These are phyloP conservation scores for Ustilago loliicola DNA, from an alignment of 1,284 basidiomycete species.

Conservation along the genomic window DNA sequence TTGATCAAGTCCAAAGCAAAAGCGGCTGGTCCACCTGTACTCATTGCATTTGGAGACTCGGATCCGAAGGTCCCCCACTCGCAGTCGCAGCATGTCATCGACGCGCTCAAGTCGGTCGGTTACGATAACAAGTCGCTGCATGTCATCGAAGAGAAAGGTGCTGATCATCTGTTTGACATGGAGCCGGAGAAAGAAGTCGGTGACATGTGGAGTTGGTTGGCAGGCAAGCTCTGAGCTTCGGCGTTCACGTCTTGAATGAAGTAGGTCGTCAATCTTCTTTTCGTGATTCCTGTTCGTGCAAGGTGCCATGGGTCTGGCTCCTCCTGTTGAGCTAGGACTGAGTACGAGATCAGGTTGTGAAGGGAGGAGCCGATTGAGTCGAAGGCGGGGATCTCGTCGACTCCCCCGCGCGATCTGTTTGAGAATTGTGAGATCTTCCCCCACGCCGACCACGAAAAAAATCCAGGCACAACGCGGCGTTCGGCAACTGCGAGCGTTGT, in stretches of 20 bases:
- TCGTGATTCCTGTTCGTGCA: neutral
- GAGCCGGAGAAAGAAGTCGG: constrained; percentile 39
- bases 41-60: constrained; percentile 53
- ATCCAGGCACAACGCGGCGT: neutral
- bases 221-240: constrained; percentile 13
- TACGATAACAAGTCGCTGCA: constrained; percentile 26
- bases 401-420: constrained; percentile 2
- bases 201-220: constrained; percentile 43
- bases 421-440: neutral
- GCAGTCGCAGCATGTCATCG: constrained; percentile 49
- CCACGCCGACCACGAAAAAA: neutral
- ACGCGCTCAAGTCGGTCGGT: constrained; percentile 41
- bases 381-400: constrained; percentile 2
- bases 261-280: neutral
- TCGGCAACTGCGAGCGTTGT: constrained; percentile 7
- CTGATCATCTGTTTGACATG: constrained; percentile 53
- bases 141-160: constrained; percentile 36
- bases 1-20: constrained; percentile 27
- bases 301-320: neutral
- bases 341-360: neutral
- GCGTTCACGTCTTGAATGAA: neutral
- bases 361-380: neutral
- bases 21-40: constrained; percentile 16
- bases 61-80: constrained; percentile 52
- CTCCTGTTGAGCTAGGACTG: neutral